A percentile compares a stretch with the other conserved stretches of the same genome.
These are phyloP conservation scores for Bassia scoparia DNA, from an alignment of 148 eudicot genomes.

Conservation along the genomic window DNA sequence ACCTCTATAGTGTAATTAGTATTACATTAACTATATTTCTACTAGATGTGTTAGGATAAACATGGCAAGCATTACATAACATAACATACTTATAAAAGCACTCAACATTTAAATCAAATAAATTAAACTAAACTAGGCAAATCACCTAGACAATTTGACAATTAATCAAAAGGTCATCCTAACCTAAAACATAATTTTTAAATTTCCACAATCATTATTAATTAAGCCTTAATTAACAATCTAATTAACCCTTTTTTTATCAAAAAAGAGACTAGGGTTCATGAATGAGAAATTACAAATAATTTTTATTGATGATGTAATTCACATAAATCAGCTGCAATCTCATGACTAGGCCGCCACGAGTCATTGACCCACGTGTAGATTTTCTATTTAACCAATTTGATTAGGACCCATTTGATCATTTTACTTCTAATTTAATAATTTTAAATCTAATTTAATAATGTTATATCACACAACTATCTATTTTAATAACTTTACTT, in stretches of 20 bases:
- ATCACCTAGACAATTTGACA: not conserved
- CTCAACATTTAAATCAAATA: no score
- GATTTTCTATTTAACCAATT: constrained; percentile 8
- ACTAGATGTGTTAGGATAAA: no score
- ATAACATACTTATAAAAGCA: no score
- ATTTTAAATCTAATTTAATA: no score
- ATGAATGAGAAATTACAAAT: not conserved
- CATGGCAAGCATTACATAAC: no score
- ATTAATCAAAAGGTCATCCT: not conserved
- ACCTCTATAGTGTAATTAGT: no score
- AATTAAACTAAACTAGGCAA: no score
- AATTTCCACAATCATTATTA: not conserved
- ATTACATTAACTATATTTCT: no score
- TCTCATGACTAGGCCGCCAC: constrained; percentile 26
- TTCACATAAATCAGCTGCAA: constrained; percentile 9
- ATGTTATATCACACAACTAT: not conserved
- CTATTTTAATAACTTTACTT: not conserved
- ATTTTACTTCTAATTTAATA: not conserved
- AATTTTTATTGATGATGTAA: constrained; percentile 8
- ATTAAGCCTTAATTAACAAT: not conserved
- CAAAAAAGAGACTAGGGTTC: not conserved
- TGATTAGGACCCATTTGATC: constrained; percentile 9
- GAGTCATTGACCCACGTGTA: constrained; percentile 27
- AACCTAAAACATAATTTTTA: not conserved
- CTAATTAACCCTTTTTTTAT: not conserved